Evolutionary conservation across 352 stramenopile genomes (phyloP), one percentile per base, ranked within the genome.

Genomic region (Phytophthora brassicae): DNA sequence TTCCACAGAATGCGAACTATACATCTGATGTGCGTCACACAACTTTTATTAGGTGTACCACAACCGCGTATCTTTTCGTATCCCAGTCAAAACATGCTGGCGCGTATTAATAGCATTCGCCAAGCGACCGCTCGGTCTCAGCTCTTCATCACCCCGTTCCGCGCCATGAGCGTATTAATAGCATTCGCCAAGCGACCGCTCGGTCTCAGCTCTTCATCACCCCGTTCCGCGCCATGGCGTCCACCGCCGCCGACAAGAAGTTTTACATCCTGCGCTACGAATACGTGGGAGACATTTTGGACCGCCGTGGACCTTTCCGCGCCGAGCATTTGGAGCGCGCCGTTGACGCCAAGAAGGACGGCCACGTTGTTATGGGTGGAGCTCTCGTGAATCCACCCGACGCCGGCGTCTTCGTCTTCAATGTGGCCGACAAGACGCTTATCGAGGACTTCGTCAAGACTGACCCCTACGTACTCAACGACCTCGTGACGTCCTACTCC

Each of bases 241-340:
- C 68, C 31, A 52, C 66, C n/a, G 45, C 56, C n/a, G 41, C 52
- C 51, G 65, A 79, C 56, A 88, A 84, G 64, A 88, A 89, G 59
- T 81, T 75, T 36, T 92, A 75, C 69, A 74, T 92, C 43, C 66
- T 93, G 35, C 79, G 72, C 36, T 91, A 93, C 68, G 74, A 82
- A 45, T 91, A 93, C 70, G 72, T 85, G 52, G 50, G 73, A n/a
- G 81, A 90, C 48, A 91, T 91, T 52, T 67, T 89, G 36, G 73
- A 91, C 45, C 87, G 86, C 53, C 79, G 84, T 51, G 75, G 68
- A 0, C 81, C 81, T 38, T 93, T 90, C 70, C 84, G 84, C 26
- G 60, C 66, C 19, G 76, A 88, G 57, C 84, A 90, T 60, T 57
- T 91, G 56, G 66, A 77, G 64, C 75, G 70, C 62, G 72, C 76